Evolutionary conservation across 163 green algal species (phyloP), one percentile per base, ranked within the genome.

Genomic region (Botryococcus braunii): DNA sequence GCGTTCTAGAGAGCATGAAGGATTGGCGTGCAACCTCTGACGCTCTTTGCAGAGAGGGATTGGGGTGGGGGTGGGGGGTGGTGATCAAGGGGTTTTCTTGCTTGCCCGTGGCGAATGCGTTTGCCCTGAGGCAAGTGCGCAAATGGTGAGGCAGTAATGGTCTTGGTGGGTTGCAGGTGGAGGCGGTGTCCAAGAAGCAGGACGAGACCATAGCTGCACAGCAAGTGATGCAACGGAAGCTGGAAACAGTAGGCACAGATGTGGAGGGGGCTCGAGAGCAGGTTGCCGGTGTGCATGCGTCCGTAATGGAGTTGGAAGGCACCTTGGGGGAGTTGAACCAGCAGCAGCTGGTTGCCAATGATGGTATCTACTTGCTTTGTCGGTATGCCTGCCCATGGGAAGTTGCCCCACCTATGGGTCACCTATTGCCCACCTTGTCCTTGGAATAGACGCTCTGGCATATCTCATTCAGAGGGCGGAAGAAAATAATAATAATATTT

Each of bases 321-420:
- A 67, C 60, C 27, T 60, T 86, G 69, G 65, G 69, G 4, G 65
- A 82, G 34, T 47, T 86, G 27, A 60, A 47, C 9, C 63, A 59
- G 36, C 75, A 78, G 49, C 74, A 84, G 77, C 59, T 67, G 48
- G 72, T 74, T 39, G 67, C 74, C 40, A 79, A 80, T 57, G 74
- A 82, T 23, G 79, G 79, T 69, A 84, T 86, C 48, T 80, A 77
- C 72, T 60, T 83, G 2, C 69, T 86, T 6, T 86, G 79, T 68
- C 80, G 73, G 73, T 71, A 46, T 5, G 23, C 37, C 25, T 7
- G 21, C 23, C 36, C 35, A 37, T 23, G 13, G 13, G 43, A 52
- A 17, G n/a, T n/a, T n/a, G n/a, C n/a, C 43, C 43, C 13, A 52
- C 13, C 13, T 17, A 52, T 52, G 43, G 43, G 17, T 52, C 13